A percentile compares a stretch with the other conserved stretches of the same genome.
phyloP scores from a whole-genome alignment of 2,329 filamentous ascomycete genomes.

The Dendrostoma leiphaemia region DNA sequence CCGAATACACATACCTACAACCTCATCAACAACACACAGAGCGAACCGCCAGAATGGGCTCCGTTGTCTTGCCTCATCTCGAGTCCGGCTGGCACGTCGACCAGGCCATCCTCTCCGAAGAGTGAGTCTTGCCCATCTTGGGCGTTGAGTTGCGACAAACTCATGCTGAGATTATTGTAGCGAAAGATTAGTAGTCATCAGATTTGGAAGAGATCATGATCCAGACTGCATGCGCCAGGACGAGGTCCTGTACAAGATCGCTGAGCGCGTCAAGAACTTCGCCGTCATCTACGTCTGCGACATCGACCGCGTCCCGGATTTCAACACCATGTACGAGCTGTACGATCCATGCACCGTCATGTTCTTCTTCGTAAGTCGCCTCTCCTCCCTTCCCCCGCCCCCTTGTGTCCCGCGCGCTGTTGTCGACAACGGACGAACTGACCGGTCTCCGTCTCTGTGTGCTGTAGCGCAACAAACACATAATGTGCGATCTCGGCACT shows the following conservation, averaged over 20 bases:
- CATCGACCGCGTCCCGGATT: slow-evolving; percentile 84
- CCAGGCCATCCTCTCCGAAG: slow-evolving; percentile 73
- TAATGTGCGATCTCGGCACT: slow-evolving; percentile 97
- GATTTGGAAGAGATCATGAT: slow-evolving; percentile 86
- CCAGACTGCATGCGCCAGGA: slow-evolving; percentile 75
- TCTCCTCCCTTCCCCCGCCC: not conserved
- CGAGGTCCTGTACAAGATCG: slow-evolving; percentile 91
- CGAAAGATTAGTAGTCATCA: slow-evolving; percentile 88
- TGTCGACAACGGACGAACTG: too few species aligned
- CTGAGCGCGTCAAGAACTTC: slow-evolving; percentile 91
- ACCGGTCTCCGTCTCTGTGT: too few species aligned
- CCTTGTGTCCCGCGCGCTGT: too few species aligned
- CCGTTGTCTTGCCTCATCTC: slow-evolving; percentile 88
- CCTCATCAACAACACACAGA: not conserved
- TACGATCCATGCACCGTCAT: slow-evolving; percentile 85
- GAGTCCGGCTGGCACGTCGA: slow-evolving; percentile 96
- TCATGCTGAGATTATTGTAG: slow-evolving; percentile 60
- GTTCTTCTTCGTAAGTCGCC: slow-evolving; percentile 63
- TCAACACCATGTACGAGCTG: slow-evolving; percentile 87
- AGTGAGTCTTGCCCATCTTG: slow-evolving; percentile 35
- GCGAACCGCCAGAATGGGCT: slow-evolving; percentile 55
- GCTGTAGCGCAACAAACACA: slow-evolving; percentile 90
- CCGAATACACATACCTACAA: not conserved
- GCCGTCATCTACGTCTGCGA: slow-evolving; percentile 93
- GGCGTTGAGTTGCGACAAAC: not conserved